A percentile compares a stretch with the other conserved stretches of the same genome.
Conservation (phyloP, 1,139 yeast genomes). For the Chernovozyma aurita region DNA sequence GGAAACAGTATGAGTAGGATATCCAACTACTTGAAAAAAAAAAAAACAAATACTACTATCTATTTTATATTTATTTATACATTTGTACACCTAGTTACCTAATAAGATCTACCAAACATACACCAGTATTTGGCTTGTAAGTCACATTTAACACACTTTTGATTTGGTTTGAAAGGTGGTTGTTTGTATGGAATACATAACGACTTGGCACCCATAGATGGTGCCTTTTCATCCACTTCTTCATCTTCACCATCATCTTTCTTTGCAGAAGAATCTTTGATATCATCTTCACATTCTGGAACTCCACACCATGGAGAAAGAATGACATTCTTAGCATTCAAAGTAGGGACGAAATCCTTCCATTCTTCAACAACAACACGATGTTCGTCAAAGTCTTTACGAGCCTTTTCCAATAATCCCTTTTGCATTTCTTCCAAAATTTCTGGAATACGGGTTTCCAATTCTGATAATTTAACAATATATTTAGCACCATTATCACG, state of each 20-base stretch:
- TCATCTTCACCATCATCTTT: conserved; percentile 77
- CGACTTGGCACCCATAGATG: conserved; percentile 99
- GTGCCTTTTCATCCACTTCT: conserved; percentile 92
- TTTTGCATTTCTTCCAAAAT: conserved; percentile 77
- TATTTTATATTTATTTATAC: neutral
- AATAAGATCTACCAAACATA: conserved; percentile 96
- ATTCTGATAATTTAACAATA: conserved; percentile 58
- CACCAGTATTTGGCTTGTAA: conserved; percentile 73
- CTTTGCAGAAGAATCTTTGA: conserved; percentile 87
- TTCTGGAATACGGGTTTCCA: conserved; percentile 66
- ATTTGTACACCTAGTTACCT: conserved; percentile 15
- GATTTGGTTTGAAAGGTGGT: conserved; percentile 72
- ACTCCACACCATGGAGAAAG: conserved; percentile 98
- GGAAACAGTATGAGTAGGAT: conserved; percentile 18
- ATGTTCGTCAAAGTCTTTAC: conserved; percentile 76
- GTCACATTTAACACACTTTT: conserved; percentile 85
- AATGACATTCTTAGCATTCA: conserved; percentile 87
- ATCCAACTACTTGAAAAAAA: neutral
- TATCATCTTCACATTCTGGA: conserved; percentile 92
- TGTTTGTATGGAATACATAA: conserved; percentile 95
- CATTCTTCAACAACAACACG: conserved; percentile 77
- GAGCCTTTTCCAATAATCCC: conserved; percentile 74
- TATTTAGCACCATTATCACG: conserved; percentile 84
- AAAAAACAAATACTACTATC: no score
- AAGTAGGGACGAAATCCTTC: conserved; percentile 89